A percentile compares a stretch with the other conserved stretches of the same genome.
These are phyloP conservation scores for Hyphodiscus hymeniophilus DNA, from an alignment of 495 filamentous ascomycete genomes.

Conservation along the genomic window DNA sequence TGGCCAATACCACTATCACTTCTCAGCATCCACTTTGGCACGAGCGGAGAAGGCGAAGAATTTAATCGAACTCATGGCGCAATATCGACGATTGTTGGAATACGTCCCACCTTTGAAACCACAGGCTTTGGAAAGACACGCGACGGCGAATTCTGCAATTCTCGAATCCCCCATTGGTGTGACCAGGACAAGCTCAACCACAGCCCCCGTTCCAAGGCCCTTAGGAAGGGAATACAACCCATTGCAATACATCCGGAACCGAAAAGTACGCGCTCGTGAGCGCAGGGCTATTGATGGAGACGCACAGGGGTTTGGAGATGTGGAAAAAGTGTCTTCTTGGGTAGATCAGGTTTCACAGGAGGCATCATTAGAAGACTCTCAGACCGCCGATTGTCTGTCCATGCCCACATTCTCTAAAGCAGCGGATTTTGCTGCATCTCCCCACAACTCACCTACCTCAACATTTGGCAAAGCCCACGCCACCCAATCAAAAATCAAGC, in stretches of 20 bases:
- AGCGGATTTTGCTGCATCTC: constrained; percentile 11
- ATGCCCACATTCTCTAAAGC: constrained; percentile 18
- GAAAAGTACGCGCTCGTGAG: constrained; percentile 68
- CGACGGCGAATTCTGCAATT: not conserved
- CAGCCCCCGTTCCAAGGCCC: constrained; percentile 6
- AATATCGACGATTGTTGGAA: constrained; percentile 71
- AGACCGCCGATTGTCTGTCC: constrained; percentile 14
- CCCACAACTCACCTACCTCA: constrained; percentile 15
- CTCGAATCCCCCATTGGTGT: constrained; percentile 1
- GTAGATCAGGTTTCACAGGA: constrained; percentile 56
- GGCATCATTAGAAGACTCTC: constrained; percentile 26
- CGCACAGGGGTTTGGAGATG: constrained; percentile 67
- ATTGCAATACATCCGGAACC: constrained; percentile 78
- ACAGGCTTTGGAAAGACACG: constrained; percentile 8
- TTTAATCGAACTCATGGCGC: constrained; percentile 68
- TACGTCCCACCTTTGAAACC: constrained; percentile 64
- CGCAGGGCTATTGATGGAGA: constrained; percentile 60
- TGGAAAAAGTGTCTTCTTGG: constrained; percentile 62
- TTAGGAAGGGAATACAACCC: constrained; percentile 71
- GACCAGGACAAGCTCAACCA: constrained; percentile 1
- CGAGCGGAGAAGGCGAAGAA: constrained; percentile 71
- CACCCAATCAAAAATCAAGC: constrained; percentile 30
- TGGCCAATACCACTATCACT: constrained; percentile 44
- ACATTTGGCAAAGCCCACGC: constrained; percentile 8
- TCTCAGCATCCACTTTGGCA: constrained; percentile 68